Evolutionary conservation across 805 yeast species (phyloP).

Genomic region (Kuraishia borneana): DNA sequence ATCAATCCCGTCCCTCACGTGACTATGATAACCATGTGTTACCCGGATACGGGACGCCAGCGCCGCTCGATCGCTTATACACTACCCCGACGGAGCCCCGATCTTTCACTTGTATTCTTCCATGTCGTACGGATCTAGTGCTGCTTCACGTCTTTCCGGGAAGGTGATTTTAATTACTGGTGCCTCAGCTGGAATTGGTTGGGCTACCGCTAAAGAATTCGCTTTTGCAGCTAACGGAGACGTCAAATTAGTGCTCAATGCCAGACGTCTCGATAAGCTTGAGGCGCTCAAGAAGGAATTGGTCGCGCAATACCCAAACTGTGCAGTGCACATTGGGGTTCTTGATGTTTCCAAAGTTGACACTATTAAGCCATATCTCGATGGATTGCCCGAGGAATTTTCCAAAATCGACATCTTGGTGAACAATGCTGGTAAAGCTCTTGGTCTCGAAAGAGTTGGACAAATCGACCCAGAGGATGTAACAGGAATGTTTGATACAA

Average conservation of each 20-base stretch:
- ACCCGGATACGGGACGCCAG: too few species aligned
- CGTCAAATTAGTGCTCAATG: slow-evolving; percentile 37
- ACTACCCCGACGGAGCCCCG: too few species aligned
- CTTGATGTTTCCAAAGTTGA: slow-evolving; percentile 30
- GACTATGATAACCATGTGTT: too few species aligned
- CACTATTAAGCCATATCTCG: slow-evolving; percentile 34
- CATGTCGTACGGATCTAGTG: slow-evolving; percentile 62
- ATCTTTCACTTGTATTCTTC: too few species aligned
- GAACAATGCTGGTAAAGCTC: slow-evolving; percentile 73
- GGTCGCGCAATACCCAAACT: slow-evolving; percentile 19
- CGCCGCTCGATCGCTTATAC: too few species aligned
- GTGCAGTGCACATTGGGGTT: slow-evolving; percentile 20
- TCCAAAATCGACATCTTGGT: slow-evolving; percentile 53
- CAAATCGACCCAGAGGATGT: slow-evolving; percentile 52
- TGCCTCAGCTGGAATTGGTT: slow-evolving; percentile 93
- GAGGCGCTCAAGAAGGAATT: slow-evolving; percentile 26
- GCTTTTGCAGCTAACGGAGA: slow-evolving; percentile 51
- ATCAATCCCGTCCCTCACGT: too few species aligned
- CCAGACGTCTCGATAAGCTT: slow-evolving; percentile 40
- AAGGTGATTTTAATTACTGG: slow-evolving; percentile 87
- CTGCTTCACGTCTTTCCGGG: slow-evolving; percentile 71
- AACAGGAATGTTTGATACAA: slow-evolving; percentile 70
- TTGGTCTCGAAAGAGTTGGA: slow-evolving; percentile 73
- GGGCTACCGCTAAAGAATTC: slow-evolving; percentile 80
- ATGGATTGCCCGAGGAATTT: slow-evolving; percentile 31